A percentile compares a stretch with the other conserved stretches of the same genome.
Conservation (phyloP, 257 asterid species). For the Asclepias syriaca region DNA sequence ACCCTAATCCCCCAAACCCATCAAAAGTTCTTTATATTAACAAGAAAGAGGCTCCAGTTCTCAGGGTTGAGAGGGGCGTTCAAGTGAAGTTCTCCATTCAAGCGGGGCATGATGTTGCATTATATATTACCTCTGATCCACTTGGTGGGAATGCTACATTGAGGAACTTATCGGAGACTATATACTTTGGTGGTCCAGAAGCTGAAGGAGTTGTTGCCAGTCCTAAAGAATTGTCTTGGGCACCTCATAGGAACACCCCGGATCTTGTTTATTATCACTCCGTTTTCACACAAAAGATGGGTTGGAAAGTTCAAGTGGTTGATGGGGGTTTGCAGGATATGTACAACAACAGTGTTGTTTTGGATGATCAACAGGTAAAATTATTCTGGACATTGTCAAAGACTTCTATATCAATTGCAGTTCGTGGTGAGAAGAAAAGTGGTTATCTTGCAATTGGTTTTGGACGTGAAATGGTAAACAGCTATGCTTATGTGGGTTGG, state of each 20-base stretch:
- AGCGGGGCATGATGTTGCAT: conserved; percentile 98
- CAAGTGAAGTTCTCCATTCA: conserved; percentile 85
- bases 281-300: conserved; percentile 76
- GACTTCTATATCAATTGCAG: conserved; percentile 81
- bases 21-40: conserved; percentile 77
- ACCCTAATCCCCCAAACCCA: conserved; percentile 96
- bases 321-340: conserved; percentile 98
- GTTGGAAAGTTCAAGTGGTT: conserved; percentile 97
- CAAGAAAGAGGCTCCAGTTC: conserved; percentile 91
- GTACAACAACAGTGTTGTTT: conserved; percentile 80
- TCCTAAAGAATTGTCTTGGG: conserved; percentile 75
- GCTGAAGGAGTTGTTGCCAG: conserved; percentile 91
- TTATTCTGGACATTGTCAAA: conserved; percentile 89
- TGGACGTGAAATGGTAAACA: conserved; percentile 86
- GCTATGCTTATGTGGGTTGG: conserved; percentile 93
- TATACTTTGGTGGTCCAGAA: conserved; percentile 91
- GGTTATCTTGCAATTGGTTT: conserved; percentile 92
- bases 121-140: conserved; percentile 91
- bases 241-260: conserved; percentile 94
- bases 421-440: conserved; percentile 91
- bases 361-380: conserved; percentile 97
- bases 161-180: conserved; percentile 75
- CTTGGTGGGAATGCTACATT: conserved; percentile 93
- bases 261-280: conserved; percentile 94
- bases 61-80: conserved; percentile 96